Evolutionary conservation across 139 green algal species (phyloP).

Genomic region (Ettlia oleoabundans): DNA sequence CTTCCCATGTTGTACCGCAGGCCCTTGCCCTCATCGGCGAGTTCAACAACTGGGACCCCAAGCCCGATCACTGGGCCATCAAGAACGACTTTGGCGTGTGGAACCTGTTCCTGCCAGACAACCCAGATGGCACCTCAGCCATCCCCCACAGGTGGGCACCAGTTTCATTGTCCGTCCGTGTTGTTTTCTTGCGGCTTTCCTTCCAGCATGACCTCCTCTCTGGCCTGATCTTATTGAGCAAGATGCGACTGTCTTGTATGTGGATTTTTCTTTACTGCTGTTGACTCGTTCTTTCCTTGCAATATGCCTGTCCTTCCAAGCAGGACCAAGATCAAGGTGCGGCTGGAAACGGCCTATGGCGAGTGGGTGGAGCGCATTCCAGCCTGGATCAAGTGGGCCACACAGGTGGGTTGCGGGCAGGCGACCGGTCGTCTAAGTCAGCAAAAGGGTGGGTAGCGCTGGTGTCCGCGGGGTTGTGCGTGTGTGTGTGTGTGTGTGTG

Average conservation of each 20-base stretch:
- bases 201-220: too few relatives aligned
- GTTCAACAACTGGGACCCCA: slow-evolving; percentile 94
- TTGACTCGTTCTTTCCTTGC: background rate
- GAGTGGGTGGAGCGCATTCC: slow-evolving; percentile 92
- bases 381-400: slow-evolving; percentile 95
- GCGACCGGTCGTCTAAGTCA: too few relatives aligned
- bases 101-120: slow-evolving; percentile 89
- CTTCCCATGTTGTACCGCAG: slow-evolving; percentile 50
- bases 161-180: too few relatives aligned
- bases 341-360: slow-evolving; percentile 80
- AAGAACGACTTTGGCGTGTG: slow-evolving; percentile 90
- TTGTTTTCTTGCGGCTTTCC: too few relatives aligned
- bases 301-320: slow-evolving; percentile 26
- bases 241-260: too few relatives aligned
- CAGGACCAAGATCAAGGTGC: slow-evolving; percentile 87
- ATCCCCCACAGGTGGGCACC: slow-evolving; percentile 80
- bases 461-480: too few relatives aligned
- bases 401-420: slow-evolving; percentile 52
- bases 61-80: slow-evolving; percentile 83
- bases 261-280: too few relatives aligned
- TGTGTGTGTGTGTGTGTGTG: too few relatives aligned
- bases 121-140: slow-evolving; percentile 70
- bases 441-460: background rate
- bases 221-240: too few relatives aligned
- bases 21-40: slow-evolving; percentile 90